phyloP scores from a whole-genome alignment of 2,329 filamentous ascomycete genomes.

The Ceratocystis diversiconidia region DNA sequence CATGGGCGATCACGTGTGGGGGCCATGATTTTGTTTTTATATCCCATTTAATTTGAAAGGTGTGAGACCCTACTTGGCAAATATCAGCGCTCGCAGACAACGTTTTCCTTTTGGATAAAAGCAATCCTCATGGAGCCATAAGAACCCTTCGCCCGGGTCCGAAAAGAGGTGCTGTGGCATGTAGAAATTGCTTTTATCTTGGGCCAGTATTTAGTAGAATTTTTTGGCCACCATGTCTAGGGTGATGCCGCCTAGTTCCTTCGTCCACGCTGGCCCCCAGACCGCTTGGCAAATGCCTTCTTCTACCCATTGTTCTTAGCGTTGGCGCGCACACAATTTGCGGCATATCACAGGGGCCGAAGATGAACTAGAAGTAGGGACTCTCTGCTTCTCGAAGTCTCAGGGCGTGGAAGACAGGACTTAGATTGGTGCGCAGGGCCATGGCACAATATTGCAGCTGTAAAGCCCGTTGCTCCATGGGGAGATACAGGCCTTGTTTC shows the following conservation, averaged over 20 bases:
- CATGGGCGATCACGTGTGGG: too few relatives aligned
- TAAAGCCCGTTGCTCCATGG: not conserved
- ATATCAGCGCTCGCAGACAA: not conserved
- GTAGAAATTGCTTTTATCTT: too few relatives aligned
- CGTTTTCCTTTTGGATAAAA: not conserved
- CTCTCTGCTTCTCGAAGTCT: not conserved
- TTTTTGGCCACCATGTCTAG: not conserved
- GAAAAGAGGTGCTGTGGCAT: not conserved
- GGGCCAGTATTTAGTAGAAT: not conserved
- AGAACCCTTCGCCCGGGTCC: not conserved
- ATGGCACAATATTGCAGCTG: not conserved
- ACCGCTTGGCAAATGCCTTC: slow-evolving; percentile 17
- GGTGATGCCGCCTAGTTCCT: not conserved
- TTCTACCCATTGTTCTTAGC: slow-evolving; percentile 19
- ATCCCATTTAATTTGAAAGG: not conserved
- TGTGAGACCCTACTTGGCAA: not conserved
- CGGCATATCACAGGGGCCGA: not conserved
- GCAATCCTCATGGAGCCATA: slow-evolving; percentile 2
- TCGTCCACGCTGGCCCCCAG: slow-evolving; percentile 17
- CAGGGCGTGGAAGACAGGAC: not conserved
- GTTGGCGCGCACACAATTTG: slow-evolving; percentile 1
- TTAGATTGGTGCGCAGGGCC: not conserved
- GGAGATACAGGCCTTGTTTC: not conserved
- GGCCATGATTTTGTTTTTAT: too few relatives aligned
- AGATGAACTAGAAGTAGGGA: not conserved